phyloP scores from a whole-genome alignment of 2,329 filamentous ascomycete species.

The Akanthomyces muscarius region DNA sequence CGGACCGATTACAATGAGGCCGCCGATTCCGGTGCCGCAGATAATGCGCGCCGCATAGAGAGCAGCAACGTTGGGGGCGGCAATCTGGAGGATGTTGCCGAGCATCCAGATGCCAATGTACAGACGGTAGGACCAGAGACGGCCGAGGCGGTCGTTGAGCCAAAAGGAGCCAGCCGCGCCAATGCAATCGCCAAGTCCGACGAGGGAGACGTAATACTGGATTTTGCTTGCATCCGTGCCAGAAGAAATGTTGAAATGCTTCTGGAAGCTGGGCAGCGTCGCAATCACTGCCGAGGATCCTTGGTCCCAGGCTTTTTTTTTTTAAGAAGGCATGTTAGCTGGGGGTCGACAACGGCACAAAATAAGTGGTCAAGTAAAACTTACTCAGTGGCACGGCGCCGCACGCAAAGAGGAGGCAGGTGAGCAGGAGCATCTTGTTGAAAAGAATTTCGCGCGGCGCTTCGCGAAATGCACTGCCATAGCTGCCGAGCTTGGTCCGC shows the following conservation, averaged over 20 bases:
- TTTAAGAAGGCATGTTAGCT: not conserved
- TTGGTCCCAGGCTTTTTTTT: slow-evolving; percentile 22
- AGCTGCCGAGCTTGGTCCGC: slow-evolving; percentile 10
- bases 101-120: not conserved
- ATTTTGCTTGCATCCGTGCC: slow-evolving; percentile 23
- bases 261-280: slow-evolving; percentile 33
- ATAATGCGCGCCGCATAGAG: slow-evolving; percentile 8
- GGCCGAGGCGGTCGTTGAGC: slow-evolving; percentile 24
- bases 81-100: not conserved
- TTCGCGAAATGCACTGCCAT: slow-evolving; percentile 1
- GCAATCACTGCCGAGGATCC: slow-evolving; percentile 27
- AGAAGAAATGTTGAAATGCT: slow-evolving; percentile 28
- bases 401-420: slow-evolving; percentile 2
- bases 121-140: slow-evolving; percentile 12
- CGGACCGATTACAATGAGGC: slow-evolving; percentile 29
- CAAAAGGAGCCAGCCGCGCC: slow-evolving; percentile 32
- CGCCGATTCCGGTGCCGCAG: slow-evolving; percentile 8
- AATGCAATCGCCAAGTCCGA: slow-evolving; percentile 26
- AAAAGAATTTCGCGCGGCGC: slow-evolving; percentile 12
- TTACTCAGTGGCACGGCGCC: slow-evolving; percentile 11
- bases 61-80: not conserved
- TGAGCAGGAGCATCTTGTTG: slow-evolving; percentile 7
- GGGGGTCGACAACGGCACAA: too few relatives aligned
- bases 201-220: slow-evolving; percentile 35
- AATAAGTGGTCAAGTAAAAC: not conserved